Conservation (phyloP, 352 stramenopile species). For the Globisporangium polare region DNA sequence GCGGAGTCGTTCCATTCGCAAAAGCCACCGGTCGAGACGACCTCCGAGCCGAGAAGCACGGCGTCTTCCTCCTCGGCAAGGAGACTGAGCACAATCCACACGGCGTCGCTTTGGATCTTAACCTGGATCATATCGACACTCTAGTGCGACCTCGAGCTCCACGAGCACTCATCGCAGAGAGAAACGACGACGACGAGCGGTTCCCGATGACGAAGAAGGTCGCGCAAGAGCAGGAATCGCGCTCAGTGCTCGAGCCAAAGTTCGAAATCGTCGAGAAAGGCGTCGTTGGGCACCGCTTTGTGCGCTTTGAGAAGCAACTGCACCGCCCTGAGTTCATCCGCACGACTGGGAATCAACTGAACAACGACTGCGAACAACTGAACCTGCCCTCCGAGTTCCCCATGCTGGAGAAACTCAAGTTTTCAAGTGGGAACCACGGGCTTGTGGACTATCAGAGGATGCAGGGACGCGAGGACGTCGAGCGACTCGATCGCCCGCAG, state of each 20-base stretch:
- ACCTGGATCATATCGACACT: background rate
- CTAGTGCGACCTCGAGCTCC: background rate
- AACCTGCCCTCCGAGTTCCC: slow-evolving; percentile 6
- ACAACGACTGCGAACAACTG: background rate
- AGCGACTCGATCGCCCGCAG: background rate
- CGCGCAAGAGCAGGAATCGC: background rate
- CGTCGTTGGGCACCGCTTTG: slow-evolving; percentile 12
- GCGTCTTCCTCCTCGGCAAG: slow-evolving; percentile 5
- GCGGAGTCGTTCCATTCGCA: slow-evolving; percentile 4
- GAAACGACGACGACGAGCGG: slow-evolving; percentile 2
- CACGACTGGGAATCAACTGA: background rate
- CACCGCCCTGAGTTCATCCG: slow-evolving; percentile 3
- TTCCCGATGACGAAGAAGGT: slow-evolving; percentile 8
- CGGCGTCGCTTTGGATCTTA: background rate
- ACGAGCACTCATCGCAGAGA: background rate
- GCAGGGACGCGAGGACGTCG: background rate
- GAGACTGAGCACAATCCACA: background rate
- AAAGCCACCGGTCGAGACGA: slow-evolving; percentile 6
- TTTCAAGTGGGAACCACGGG: background rate
- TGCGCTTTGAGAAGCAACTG: slow-evolving; percentile 13
- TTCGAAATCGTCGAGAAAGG: slow-evolving; percentile 8
- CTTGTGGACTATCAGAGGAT: slow-evolving; percentile 4
- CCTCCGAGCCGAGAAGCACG: background rate
- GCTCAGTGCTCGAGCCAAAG: slow-evolving; percentile 9
- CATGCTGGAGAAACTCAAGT: slow-evolving; percentile 7